These are phyloP conservation scores for Auriscalpium vulgare DNA, from an alignment of 768 basidiomycete species.

Conservation along the genomic window DNA sequence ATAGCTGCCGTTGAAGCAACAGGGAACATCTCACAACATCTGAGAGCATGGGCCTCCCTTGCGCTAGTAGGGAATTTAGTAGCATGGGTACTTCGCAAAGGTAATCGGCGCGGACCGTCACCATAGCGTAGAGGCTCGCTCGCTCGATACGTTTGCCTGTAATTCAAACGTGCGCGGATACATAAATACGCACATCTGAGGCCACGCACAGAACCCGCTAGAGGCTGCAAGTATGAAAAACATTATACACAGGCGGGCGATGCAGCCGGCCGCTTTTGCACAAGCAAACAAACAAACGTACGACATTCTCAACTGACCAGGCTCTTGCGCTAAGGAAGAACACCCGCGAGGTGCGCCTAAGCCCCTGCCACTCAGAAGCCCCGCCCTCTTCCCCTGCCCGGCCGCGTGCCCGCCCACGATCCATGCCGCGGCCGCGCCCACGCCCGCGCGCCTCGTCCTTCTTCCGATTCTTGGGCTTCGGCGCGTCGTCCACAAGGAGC, in stretches of 20 bases:
- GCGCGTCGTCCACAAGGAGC: constrained; percentile 93
- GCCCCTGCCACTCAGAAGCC: constrained; percentile 12
- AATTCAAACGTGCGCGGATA: not conserved
- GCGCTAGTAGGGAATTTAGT: constrained; percentile 7
- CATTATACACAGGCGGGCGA: not conserved
- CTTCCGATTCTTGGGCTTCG: constrained; percentile 88
- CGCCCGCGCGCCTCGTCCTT: constrained; percentile 75
- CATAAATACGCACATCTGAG: not conserved
- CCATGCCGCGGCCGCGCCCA: constrained; percentile 42
- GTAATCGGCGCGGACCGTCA: not conserved
- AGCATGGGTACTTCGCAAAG: constrained; percentile 1
- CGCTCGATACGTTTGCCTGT: not conserved
- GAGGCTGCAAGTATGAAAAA: not conserved
- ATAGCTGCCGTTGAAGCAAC: not conserved
- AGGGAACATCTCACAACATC: not conserved
- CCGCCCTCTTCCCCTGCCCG: constrained; percentile 44
- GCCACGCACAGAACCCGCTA: not conserved
- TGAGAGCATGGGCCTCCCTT: constrained; percentile 12
- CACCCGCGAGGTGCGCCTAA: not conserved
- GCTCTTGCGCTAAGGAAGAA: not conserved
- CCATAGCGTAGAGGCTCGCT: not conserved
- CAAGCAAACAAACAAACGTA: constrained; percentile 3
- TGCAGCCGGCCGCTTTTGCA: not conserved
- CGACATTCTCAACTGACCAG: not conserved
- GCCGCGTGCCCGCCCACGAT: constrained; percentile 47